phyloP scores from a whole-genome alignment of 306 rosid genomes.

The Inga leiocalycina region DNA sequence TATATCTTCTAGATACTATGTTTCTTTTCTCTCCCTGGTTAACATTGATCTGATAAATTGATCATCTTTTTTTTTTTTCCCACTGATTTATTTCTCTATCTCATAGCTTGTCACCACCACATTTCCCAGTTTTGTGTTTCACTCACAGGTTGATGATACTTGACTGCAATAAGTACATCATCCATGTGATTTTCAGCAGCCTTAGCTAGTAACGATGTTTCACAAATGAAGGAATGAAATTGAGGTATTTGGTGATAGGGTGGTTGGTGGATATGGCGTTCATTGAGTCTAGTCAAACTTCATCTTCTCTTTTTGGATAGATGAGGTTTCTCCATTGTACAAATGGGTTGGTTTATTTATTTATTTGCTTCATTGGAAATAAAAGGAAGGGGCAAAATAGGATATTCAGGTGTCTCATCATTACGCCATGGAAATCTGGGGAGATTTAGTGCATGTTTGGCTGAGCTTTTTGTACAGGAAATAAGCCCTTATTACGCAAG shows the following conservation, averaged over 20 bases:
- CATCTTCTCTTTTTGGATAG: constrained; percentile 17
- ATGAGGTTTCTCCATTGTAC: constrained; percentile 31
- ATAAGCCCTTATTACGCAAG: too few species aligned
- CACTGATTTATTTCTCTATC: background rate
- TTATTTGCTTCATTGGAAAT: constrained; percentile 42
- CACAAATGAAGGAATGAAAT: constrained; percentile 25
- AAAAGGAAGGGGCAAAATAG: constrained; percentile 35
- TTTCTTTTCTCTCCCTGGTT: background rate
- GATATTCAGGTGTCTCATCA: constrained; percentile 26
- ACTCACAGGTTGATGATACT: constrained; percentile 63
- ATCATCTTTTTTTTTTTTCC: background rate
- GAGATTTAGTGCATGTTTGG: too few species aligned
- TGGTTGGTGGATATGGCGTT: constrained; percentile 36
- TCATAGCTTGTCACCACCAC: constrained; percentile 39
- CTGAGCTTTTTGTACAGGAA: too few species aligned
- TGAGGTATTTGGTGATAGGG: constrained; percentile 27
- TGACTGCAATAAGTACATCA: constrained; percentile 33
- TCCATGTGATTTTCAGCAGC: constrained; percentile 26
- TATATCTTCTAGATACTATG: constrained; percentile 9
- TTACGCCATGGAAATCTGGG: constrained; percentile 21
- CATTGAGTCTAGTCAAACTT: constrained; percentile 1
- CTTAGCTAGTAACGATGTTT: constrained; percentile 30
- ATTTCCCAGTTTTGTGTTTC: constrained; percentile 71
- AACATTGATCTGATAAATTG: background rate
- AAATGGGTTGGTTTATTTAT: constrained; percentile 35